Evolutionary conservation across 139 green algal species (phyloP).

Genomic region (Zygnema cylindricum): DNA sequence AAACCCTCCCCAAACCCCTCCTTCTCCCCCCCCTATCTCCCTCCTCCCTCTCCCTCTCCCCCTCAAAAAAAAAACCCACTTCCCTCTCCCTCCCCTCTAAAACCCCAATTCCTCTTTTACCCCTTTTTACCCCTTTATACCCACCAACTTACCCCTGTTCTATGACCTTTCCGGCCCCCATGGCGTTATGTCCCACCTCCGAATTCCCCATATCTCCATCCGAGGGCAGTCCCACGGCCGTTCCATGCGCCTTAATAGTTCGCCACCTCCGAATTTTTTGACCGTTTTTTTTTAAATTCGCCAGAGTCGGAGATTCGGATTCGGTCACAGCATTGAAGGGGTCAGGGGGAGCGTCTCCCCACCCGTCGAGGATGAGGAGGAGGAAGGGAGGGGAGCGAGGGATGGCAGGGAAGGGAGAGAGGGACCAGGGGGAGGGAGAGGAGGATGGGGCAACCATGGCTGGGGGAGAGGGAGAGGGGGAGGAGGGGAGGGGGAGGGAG

Average conservation of each 20-base stretch:
- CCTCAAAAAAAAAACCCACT: too few relatives aligned
- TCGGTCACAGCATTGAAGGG: conserved; percentile 44
- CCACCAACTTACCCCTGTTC: not conserved
- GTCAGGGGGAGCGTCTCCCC: conserved; percentile 42
- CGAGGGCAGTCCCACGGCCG: conserved; percentile 87
- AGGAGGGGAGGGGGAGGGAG: not conserved
- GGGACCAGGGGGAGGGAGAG: not conserved
- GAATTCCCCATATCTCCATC: conserved; percentile 95
- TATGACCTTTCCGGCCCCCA: conserved; percentile 80
- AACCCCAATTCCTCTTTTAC: too few relatives aligned
- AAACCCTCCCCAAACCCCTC: too few relatives aligned
- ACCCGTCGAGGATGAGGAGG: conserved; percentile 51
- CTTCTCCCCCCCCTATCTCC: too few relatives aligned
- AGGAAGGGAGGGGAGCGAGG: conserved; percentile 39
- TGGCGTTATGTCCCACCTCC: conserved; percentile 92
- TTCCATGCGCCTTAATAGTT: conserved; percentile 86
- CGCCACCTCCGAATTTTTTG: conserved; percentile 63
- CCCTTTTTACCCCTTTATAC: not conserved
- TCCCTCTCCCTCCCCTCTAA: too few relatives aligned
- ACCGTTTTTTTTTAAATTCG: conserved; percentile 24
- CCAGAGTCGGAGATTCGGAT: conserved; percentile 24
- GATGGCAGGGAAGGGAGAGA: conserved; percentile 45
- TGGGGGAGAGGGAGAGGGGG: not conserved
- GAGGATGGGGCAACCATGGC: not conserved
- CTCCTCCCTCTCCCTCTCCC: too few relatives aligned